Evolutionary conservation across 768 basidiomycete species (phyloP).

Genomic region (Boletales sp.): DNA sequence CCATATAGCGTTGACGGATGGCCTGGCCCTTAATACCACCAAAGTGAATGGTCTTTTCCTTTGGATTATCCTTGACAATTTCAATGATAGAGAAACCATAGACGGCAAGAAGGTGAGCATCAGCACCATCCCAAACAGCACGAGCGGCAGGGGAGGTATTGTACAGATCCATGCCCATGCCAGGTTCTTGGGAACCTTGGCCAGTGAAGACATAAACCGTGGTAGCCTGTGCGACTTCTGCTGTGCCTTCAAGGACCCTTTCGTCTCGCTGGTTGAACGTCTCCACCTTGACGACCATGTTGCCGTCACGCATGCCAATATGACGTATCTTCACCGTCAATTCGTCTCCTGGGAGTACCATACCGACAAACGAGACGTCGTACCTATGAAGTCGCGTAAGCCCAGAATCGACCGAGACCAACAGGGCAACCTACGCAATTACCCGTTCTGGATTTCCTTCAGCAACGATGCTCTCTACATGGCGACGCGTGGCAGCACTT

Average conservation of each 20-base stretch:
- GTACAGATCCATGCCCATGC: constrained; percentile 99
- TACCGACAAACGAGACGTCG: constrained; percentile 92
- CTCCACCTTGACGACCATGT: constrained; percentile 87
- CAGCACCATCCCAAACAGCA: constrained; percentile 96
- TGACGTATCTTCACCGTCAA: constrained; percentile 86
- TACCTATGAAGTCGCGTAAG: constrained; percentile 49
- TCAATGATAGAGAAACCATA: constrained; percentile 99
- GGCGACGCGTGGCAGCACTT: constrained; percentile 89
- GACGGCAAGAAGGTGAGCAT: constrained; percentile 86
- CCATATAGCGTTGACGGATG: constrained; percentile 99
- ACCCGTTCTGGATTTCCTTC: constrained; percentile 92
- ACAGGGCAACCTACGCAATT: constrained; percentile 57
- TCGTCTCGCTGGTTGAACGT: constrained; percentile 83
- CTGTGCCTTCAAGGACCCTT: constrained; percentile 88
- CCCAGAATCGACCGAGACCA: neutral
- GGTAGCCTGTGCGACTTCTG: constrained; percentile 88
- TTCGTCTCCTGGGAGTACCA: constrained; percentile 91
- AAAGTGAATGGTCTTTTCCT: constrained; percentile 97
- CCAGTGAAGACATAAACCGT: constrained; percentile 98
- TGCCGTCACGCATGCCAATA: constrained; percentile 87
- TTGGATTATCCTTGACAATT: constrained; percentile 98
- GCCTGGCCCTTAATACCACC: constrained; percentile 99
- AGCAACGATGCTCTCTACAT: constrained; percentile 90
- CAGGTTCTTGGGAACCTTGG: constrained; percentile 95
- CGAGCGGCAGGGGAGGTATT: constrained; percentile 88